phyloP scores from a whole-genome alignment of 2,329 filamentous ascomycete species.

The Ophiobolus disseminans region DNA sequence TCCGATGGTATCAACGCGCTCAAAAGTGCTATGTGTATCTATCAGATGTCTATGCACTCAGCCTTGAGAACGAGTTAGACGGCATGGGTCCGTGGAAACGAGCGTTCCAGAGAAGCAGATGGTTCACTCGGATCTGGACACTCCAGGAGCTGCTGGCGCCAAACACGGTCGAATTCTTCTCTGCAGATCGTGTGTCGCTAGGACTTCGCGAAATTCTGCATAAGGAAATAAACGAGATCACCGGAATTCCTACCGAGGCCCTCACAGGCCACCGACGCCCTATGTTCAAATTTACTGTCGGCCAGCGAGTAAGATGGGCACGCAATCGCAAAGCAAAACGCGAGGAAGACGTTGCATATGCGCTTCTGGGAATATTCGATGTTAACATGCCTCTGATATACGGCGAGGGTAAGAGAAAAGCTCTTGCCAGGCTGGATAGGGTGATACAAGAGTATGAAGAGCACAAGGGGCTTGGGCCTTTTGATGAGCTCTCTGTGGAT shows the following conservation, averaged over 20 bases:
- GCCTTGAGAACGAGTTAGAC: too few species aligned
- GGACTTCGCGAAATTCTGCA: background rate
- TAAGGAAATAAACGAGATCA: background rate
- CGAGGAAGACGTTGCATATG: constrained; percentile 11
- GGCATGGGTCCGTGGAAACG: too few species aligned
- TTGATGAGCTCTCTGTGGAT: too few species aligned
- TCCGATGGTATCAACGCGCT: too few species aligned
- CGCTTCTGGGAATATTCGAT: constrained; percentile 17
- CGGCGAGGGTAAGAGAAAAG: background rate
- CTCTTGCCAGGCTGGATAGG: background rate
- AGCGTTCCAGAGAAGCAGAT: background rate
- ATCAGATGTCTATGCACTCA: constrained; percentile 29
- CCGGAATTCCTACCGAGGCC: background rate
- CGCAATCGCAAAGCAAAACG: constrained; percentile 11
- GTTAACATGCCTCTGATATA: background rate
- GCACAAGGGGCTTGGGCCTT: too few species aligned
- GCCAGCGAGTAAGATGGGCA: background rate
- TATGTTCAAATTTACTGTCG: background rate
- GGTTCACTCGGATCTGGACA: background rate
- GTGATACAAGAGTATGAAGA: background rate
- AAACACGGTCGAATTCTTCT: background rate
- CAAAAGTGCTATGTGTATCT: too few species aligned
- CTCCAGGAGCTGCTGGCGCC: background rate
- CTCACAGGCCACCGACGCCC: background rate
- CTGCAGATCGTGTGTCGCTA: background rate